phyloP scores from a whole-genome alignment of 2,329 filamentous ascomycete species.

The Aspergillus persii region DNA sequence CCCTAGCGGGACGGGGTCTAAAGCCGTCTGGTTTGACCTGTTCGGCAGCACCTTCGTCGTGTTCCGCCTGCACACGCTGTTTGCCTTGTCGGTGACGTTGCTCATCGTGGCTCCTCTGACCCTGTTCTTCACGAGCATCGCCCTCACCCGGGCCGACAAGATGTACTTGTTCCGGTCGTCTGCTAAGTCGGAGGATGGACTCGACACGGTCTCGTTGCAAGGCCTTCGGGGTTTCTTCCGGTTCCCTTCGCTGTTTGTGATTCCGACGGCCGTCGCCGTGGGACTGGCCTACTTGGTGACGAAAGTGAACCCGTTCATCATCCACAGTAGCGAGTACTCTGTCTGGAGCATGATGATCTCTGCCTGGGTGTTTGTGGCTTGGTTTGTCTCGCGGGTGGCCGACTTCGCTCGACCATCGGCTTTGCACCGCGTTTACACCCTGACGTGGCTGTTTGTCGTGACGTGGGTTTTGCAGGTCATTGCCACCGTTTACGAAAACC shows the following conservation, averaged over 20 bases:
- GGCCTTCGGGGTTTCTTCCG: conserved; percentile 82
- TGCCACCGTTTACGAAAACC: conserved; percentile 72
- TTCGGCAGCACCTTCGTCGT: conserved; percentile 78
- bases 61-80: conserved; percentile 76
- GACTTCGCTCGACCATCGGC: conserved; percentile 81
- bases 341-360: conserved; percentile 87
- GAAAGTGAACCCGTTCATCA: conserved; percentile 83
- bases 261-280: conserved; percentile 67
- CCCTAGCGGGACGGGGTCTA: conserved; percentile 63
- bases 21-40: conserved; percentile 90
- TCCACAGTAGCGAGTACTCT: conserved; percentile 85
- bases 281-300: conserved; percentile 71
- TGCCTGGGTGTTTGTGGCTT: conserved; percentile 75
- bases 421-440: conserved; percentile 74
- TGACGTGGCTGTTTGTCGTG: conserved; percentile 79
- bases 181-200: conserved; percentile 59
- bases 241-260: conserved; percentile 71
- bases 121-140: conserved; percentile 65
- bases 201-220: conserved; percentile 62
- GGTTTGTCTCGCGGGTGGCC: conserved; percentile 77
- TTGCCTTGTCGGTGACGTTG: conserved; percentile 81
- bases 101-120: conserved; percentile 76
- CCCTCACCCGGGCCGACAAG: conserved; percentile 71
- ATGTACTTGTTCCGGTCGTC: conserved; percentile 81
- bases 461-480: conserved; percentile 71